Conservation (phyloP, 306 rosid genomes). For the Fragaria ananassa region DNA sequence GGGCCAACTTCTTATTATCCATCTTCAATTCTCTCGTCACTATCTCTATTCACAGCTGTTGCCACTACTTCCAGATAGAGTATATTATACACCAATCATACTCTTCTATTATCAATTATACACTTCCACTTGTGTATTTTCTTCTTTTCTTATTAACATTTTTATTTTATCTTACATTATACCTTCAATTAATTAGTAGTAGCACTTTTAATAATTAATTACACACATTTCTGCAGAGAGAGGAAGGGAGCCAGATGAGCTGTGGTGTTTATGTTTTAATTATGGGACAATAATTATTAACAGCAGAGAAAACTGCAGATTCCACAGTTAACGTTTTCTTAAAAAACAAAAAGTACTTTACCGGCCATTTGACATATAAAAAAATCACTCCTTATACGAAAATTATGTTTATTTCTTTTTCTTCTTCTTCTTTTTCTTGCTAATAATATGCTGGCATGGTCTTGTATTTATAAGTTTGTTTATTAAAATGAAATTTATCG, state of each 20-base stretch:
- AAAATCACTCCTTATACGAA: too few species aligned
- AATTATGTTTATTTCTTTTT: too few species aligned
- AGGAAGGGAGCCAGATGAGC: background rate
- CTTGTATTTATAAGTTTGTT: too few species aligned
- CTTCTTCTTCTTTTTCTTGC: background rate
- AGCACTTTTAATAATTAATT: background rate
- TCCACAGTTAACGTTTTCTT: constrained; percentile 25
- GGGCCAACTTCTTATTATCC: constrained; percentile 58
- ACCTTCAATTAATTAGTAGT: too few species aligned
- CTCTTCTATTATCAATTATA: background rate
- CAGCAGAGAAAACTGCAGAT: constrained; percentile 27
- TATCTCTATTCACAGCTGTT: constrained; percentile 66
- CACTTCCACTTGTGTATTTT: background rate
- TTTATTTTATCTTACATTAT: background rate
- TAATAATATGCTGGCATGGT: background rate
- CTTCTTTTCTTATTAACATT: background rate
- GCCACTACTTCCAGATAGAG: constrained; percentile 38
- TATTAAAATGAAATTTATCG: too few species aligned
- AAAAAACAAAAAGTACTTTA: too few species aligned
- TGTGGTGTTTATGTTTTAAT: constrained; percentile 7
- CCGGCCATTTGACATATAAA: too few species aligned
- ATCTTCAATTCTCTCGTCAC: constrained; percentile 5
- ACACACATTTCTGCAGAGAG: background rate
- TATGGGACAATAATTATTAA: background rate
- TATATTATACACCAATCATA: constrained; percentile 1